Evolutionary conservation across 2,329 filamentous ascomycete genomes (phyloP), one percentile per base, ranked within the genome.

Genomic region (Leptographium procerum): DNA sequence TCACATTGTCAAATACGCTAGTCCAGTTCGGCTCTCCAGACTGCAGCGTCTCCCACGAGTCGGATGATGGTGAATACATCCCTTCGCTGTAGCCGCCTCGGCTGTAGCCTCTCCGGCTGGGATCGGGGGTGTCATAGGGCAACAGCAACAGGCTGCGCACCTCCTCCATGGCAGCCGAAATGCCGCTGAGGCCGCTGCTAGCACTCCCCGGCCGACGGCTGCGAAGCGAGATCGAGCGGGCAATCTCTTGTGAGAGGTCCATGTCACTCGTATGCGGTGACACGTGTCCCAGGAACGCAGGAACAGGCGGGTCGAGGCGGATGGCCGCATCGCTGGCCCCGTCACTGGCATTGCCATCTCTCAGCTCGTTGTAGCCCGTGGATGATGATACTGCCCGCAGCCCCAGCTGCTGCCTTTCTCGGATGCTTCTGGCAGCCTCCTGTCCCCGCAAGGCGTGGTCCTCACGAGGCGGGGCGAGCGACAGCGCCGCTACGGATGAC

Each of bases 1-100:
- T 31, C 43, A 52, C 56, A 28, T 52, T 57, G 19, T 61, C 55
- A 45, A 56, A 64, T 10, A 63, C 22, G 54, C 61, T 63, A 1
- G 57, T 61, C 63, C 63, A 63, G 61, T 64, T 64, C 36, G 60
- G 60, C 60, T 61, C 60, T 47, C 40, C 57, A 24, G 63, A 63
- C 13, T 52, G 16, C 56, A 63, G 36, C 19, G 63, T 64, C 48
- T 61, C 61, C 63, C 63, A 64, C 5, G 63, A 64, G 31, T 48
- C 53, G 47, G 58, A 58, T 43, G 62, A 61, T 24, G 53, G 47
- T 11, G 57, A 33, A 4, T 45, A 26, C 53, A 50, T 43, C 14
- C 26, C 6, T 24, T 54, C 24, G 6, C 52, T 53, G 24, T 47
- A 22, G 50, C 22, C 29, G 22, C 26, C n/a, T 7, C 31, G n/a